Percentiles rank a stretch among this genome's conserved stretches.
phyloP scores from a whole-genome alignment of 768 basidiomycete species.

The Leccinum subgranulosum region DNA sequence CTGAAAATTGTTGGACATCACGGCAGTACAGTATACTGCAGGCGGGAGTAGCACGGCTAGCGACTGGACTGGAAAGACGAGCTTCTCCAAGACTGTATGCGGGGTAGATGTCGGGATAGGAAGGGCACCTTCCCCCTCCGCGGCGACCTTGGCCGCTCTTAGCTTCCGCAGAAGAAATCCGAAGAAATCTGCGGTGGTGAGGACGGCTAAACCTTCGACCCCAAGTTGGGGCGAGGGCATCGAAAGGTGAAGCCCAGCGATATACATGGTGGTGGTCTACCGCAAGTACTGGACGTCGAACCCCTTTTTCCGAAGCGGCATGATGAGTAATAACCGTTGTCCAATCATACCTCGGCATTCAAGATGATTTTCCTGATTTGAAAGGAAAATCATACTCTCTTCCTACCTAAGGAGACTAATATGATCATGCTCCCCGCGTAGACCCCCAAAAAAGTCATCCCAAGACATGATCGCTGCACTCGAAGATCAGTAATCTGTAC shows the following conservation, averaged over 20 bases:
- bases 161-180: slow-evolving; percentile 15
- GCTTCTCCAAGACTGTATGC: slow-evolving; percentile 22
- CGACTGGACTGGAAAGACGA: slow-evolving; percentile 29
- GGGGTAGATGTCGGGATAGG: slow-evolving; percentile 14
- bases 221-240: slow-evolving; percentile 9
- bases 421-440: too few relatives aligned
- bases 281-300: slow-evolving; percentile 3
- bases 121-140: slow-evolving; percentile 14
- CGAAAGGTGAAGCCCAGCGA: slow-evolving; percentile 23
- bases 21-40: slow-evolving; percentile 23
- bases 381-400: too few relatives aligned
- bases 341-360: not conserved
- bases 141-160: not conserved
- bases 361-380: too few relatives aligned
- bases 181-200: slow-evolving; percentile 26
- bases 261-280: slow-evolving; percentile 23
- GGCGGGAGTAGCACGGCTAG: slow-evolving; percentile 24
- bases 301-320: slow-evolving; percentile 14
- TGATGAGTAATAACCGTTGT: slow-evolving; percentile 13
- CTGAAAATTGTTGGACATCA: slow-evolving; percentile 29
- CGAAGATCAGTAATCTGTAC: too few relatives aligned
- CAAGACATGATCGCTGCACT: too few relatives aligned
- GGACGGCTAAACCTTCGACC: slow-evolving; percentile 23
- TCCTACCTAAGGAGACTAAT: too few relatives aligned
- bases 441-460: too few relatives aligned